These are phyloP conservation scores for Stygiomarasmius scandens DNA, from an alignment of 1,284 basidiomycete genomes.

Conservation along the genomic window DNA sequence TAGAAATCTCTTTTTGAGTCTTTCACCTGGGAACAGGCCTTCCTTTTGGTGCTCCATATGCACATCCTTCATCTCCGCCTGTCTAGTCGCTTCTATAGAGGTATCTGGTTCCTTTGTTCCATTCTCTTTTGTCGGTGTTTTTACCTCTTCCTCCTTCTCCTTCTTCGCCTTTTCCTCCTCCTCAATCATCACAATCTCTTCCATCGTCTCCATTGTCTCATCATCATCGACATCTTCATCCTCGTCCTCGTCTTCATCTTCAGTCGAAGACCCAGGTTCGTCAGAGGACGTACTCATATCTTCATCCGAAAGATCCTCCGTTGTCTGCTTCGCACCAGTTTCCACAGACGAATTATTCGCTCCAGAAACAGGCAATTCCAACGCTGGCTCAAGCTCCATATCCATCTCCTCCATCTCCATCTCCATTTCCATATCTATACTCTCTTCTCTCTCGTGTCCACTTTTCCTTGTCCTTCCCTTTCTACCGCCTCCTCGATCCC, in stretches of 20 bases:
- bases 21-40: constrained; percentile 65
- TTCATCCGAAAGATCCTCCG: too few species aligned
- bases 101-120: too few species aligned
- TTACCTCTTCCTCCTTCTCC: background rate
- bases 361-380: constrained; percentile 73
- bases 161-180: background rate
- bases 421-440: constrained; percentile 1
- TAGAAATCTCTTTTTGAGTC: constrained; percentile 77
- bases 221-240: too few species aligned
- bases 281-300: background rate
- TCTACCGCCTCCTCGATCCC: background rate
- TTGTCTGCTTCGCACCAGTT: constrained; percentile 74
- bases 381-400: constrained; percentile 67
- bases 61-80: too few species aligned
- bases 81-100: too few species aligned
- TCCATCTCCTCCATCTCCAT: too few species aligned
- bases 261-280: constrained; percentile 47
- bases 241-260: constrained; percentile 63
- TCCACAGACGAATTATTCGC: constrained; percentile 48
- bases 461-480: background rate
- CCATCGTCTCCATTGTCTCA: constrained; percentile 58
- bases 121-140: background rate
- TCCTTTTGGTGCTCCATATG: background rate
- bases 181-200: constrained; percentile 75
- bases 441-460: constrained; percentile 9